phyloP scores from a whole-genome alignment of 148 eudicot species.

The Agrostemma githago region DNA sequence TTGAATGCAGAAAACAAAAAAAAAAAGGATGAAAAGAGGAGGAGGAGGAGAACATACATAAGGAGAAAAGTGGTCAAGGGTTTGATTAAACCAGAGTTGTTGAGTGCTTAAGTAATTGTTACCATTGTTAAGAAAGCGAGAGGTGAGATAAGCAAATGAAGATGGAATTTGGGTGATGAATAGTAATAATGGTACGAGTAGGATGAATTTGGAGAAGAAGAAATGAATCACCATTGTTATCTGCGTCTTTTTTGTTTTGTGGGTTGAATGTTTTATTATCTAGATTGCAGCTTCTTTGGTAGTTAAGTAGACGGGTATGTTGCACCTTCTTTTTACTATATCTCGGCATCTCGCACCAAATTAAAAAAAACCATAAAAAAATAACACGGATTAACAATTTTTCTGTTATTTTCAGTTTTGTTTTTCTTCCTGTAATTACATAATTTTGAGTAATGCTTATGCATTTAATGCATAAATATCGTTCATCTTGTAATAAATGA shows the following conservation, averaged over 20 bases:
- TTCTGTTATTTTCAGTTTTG: too few species aligned
- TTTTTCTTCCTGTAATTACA: too few species aligned
- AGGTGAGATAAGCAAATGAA: conserved; percentile 29
- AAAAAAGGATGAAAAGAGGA: neutral
- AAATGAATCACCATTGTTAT: neutral
- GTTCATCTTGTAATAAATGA: too few species aligned
- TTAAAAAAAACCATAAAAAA: too few species aligned
- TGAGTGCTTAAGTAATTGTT: conserved; percentile 46
- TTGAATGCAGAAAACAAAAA: neutral
- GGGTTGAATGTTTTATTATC: neutral
- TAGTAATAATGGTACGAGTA: neutral
- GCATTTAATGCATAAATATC: too few species aligned
- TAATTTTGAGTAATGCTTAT: too few species aligned
- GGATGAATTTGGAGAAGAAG: neutral
- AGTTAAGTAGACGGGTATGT: neutral
- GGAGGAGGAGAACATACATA: conserved; percentile 36
- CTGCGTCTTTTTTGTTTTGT: neutral
- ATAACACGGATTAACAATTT: too few species aligned
- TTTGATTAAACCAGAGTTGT: conserved; percentile 74
- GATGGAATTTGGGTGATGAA: conserved; percentile 15
- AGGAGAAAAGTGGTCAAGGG: conserved; percentile 91
- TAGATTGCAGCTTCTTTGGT: neutral
- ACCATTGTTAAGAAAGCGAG: conserved; percentile 28
- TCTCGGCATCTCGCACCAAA: too few species aligned
- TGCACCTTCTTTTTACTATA: too few species aligned